Evolutionary conservation across 106 monocot genomes (phyloP).

Genomic region (Dendrobium chrysotoxum): DNA sequence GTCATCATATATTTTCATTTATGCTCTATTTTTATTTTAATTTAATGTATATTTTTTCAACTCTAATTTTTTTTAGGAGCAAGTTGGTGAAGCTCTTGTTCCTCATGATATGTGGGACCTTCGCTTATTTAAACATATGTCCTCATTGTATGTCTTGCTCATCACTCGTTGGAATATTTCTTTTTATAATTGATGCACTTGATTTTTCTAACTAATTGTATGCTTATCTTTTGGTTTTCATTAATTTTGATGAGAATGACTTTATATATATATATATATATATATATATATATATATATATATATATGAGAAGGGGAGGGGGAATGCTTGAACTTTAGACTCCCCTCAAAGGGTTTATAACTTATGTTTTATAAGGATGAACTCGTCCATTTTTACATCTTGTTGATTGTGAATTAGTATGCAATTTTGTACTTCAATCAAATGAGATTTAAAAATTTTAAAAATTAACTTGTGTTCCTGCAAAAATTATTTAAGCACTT

Average conservation of each 20-base stretch:
- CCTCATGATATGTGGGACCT: slow-evolving; percentile 87
- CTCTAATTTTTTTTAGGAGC: slow-evolving; percentile 30
- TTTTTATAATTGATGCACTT: neutral
- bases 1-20: neutral
- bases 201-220: neutral
- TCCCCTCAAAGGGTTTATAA: neutral
- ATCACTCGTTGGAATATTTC: neutral
- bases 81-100: slow-evolving; percentile 35
- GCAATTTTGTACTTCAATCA: neutral
- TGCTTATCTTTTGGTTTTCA: slow-evolving; percentile 1
- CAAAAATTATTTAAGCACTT: neutral
- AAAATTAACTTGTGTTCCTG: neutral
- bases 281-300: neutral
- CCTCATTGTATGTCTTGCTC: slow-evolving; percentile 48
- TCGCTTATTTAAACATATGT: slow-evolving; percentile 60
- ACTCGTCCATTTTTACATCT: no score
- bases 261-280: neutral
- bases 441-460: neutral
- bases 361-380: neutral
- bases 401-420: no score
- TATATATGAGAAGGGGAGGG: neutral
- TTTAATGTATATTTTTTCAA: neutral
- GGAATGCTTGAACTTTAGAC: no score
- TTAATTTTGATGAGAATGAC: neutral
- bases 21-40: neutral